Evolutionary conservation across 177 flowering plant genomes (phyloP).

Genomic region (Vitis hybrid): DNA sequence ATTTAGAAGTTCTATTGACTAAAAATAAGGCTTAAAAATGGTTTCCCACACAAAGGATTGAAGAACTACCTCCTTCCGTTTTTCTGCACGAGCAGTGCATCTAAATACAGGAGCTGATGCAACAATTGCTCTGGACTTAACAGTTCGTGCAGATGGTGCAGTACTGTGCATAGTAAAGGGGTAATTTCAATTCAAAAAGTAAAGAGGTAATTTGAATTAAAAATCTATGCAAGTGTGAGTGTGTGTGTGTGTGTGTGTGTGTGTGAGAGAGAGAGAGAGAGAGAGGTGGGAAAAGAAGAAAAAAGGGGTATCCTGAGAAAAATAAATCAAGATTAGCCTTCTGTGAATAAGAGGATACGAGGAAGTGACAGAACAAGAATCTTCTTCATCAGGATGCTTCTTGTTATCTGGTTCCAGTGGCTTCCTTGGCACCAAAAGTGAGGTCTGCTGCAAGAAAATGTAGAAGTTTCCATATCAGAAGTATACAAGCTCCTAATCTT

Average conservation of each 20-base stretch:
- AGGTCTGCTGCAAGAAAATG: conserved; percentile 37
- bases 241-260: background rate
- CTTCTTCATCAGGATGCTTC: conserved; percentile 83
- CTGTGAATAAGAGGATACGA: conserved; percentile 58
- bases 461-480: conserved; percentile 3
- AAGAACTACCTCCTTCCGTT: conserved; percentile 75
- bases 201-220: conserved; percentile 34
- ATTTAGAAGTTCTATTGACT: background rate
- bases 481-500: background rate
- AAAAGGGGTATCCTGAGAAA: background rate
- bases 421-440: conserved; percentile 43
- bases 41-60: background rate
- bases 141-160: conserved; percentile 47
- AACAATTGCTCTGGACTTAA: conserved; percentile 40
- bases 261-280: background rate
- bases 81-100: conserved; percentile 72
- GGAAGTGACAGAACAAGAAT: conserved; percentile 72
- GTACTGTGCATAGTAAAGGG: conserved; percentile 57
- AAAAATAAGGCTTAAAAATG: background rate
- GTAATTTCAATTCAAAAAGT: conserved; percentile 15
- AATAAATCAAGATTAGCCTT: conserved; percentile 3
- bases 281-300: background rate
- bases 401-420: conserved; percentile 62
- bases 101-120: conserved; percentile 66
- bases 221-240: too few species aligned